Conservation (phyloP, 1,139 yeast species). For the Yamadazyma dendronema region DNA sequence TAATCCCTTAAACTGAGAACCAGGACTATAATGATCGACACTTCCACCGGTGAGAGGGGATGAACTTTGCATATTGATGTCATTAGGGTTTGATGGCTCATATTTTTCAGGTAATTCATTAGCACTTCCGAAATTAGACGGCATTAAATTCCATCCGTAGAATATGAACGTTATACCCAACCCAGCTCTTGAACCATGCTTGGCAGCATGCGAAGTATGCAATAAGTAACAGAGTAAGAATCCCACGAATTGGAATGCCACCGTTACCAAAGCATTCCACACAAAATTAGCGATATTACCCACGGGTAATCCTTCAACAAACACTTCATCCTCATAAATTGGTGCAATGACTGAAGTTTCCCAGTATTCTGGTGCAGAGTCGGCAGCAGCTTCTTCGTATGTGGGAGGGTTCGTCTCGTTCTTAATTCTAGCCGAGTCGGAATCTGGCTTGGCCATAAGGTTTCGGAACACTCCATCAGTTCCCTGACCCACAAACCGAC, state of each 20-base stretch:
- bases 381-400: slow-evolving; percentile 94
- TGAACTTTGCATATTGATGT: slow-evolving; percentile 45
- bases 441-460: slow-evolving; percentile 80
- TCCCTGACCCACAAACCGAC: slow-evolving; percentile 52
- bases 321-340: slow-evolving; percentile 82
- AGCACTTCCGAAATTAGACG: slow-evolving; percentile 51
- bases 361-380: slow-evolving; percentile 96
- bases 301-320: slow-evolving; percentile 95
- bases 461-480: slow-evolving; percentile 93
- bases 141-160: slow-evolving; percentile 72
- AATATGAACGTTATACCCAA: slow-evolving; percentile 81
- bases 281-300: slow-evolving; percentile 83
- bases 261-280: slow-evolving; percentile 87
- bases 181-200: slow-evolving; percentile 93
- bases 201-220: slow-evolving; percentile 97
- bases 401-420: slow-evolving; percentile 73
- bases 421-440: slow-evolving; percentile 38
- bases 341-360: slow-evolving; percentile 85
- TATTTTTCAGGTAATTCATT: slow-evolving; percentile 38
- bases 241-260: slow-evolving; percentile 92
- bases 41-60: slow-evolving; percentile 36
- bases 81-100: slow-evolving; percentile 57
- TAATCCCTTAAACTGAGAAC: slow-evolving; percentile 21
- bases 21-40: slow-evolving; percentile 48
- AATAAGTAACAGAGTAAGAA: slow-evolving; percentile 84